Base-by-base conservation (phyloP, 345 rosid genomes). In the Eucalyptus regnans region DNA sequence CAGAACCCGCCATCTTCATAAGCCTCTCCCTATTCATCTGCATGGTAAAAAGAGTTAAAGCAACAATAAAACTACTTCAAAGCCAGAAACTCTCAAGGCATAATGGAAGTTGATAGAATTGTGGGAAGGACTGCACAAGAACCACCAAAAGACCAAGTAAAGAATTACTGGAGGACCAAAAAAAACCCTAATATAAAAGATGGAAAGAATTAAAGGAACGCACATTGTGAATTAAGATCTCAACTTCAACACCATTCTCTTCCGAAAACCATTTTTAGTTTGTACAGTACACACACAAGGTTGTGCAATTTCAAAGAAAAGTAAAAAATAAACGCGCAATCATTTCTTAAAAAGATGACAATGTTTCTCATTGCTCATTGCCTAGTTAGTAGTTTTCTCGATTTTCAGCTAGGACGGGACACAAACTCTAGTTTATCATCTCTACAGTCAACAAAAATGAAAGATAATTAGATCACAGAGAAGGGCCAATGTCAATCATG, bases 21-120 rank as follows among this genome's bases (percentile, higher is more conserved):
- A 97, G 98, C 96, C 92, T 97, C 85, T 97, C 99, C 90, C 94
- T 87, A 90, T 97, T 94, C 99, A 97, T 97, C 99, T 97, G 90
- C 87, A 43, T 17, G 48, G 76, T 80, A 52, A 56, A 71, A 18
- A 22, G 20, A 37, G 46, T 11, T 50, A 14, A 20, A 20, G 87
- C 41, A 31, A 50, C 44, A 50, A 43, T 54, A 86, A 51, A 51
- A 86, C 44, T 33, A 86, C 44, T 33, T 37, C 27, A 23, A 50
- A 86, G 8, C 16, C 58, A 15, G 71, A 71, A 33, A 68, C 80
- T 33, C 43, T 62, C 71, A 29, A 62, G 71, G 44, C 44, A 68
- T 33, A 68, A 68, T 68, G 11, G 44, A 68, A 68, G 80, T 68
- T 8, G 7, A 68, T 17, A 68, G 25, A 68, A 68, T 33, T 33